Conservation (phyloP, 371 early-diverging fungal species). For the Encephalitozoon romaleae region DNA sequence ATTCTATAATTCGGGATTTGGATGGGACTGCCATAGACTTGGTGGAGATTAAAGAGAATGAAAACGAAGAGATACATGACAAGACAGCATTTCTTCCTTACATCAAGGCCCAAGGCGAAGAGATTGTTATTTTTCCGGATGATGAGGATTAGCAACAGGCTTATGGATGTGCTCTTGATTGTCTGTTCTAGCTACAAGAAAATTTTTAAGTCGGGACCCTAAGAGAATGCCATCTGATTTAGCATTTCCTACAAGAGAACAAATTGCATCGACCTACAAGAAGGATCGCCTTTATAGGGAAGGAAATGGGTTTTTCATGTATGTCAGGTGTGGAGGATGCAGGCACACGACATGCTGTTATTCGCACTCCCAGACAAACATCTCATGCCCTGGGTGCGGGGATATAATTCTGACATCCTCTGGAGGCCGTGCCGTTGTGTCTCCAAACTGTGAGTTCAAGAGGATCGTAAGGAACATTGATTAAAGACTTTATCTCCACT, state of each 20-base stretch:
- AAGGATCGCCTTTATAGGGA: conserved; percentile 94
- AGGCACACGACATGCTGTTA: conserved; percentile 87
- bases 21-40: not conserved
- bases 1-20: not conserved
- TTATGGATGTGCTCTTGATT: not conserved
- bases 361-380: conserved; percentile 95
- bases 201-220: conserved; percentile 16
- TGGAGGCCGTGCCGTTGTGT: conserved; percentile 78
- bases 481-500: conserved; percentile 6
- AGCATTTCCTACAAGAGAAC: conserved; percentile 85
- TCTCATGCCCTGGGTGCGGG: conserved; percentile 82
- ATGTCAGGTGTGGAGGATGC: conserved; percentile 94
- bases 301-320: conserved; percentile 99
- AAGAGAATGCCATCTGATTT: conserved; percentile 66
- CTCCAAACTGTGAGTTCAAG: conserved; percentile 49
- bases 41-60: conserved; percentile 13
- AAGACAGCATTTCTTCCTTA: conserved; percentile 31
- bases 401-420: conserved; percentile 92
- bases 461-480: conserved; percentile 25
- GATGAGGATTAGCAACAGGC: conserved; percentile 28
- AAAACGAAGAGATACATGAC: not conserved
- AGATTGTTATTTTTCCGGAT: conserved; percentile 45
- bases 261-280: conserved; percentile 87
- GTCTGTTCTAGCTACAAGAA: not conserved
- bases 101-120: conserved; percentile 39